Base-by-base conservation (phyloP, 495 filamentous ascomycete species). In the Xylaria palmicola region DNA sequence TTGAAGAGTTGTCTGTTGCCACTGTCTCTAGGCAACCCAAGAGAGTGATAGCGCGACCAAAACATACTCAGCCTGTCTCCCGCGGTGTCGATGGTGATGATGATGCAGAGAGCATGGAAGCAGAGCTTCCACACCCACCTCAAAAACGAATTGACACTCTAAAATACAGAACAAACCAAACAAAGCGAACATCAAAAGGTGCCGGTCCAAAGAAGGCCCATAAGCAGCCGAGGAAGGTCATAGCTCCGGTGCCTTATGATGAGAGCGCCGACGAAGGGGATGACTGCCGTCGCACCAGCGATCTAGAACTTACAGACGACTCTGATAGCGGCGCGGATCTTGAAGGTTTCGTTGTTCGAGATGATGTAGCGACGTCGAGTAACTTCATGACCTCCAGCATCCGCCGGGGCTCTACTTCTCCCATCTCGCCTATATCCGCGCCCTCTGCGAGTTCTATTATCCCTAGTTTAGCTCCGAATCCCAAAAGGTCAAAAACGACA, bases 271-370 rank as follows among this genome's bases (percentile, higher is more conserved):
- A 82, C 36, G 45, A 74, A 45, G 79, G 79, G 8, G 79, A 82
- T 57, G 77, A 78, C 59, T 82, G 79, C 63, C 73, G 63, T 7
- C 72, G 77, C n/a, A 78, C 78, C 0, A 78, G 75, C 61, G 78
- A 82, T 59, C 59, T 81, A 27, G 72, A 77, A 9, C 65, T 75
- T 10, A 71, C 73, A 6, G 74, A 81, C 34, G 79, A 76, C 20
- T 79, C 75, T 0, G 79, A 82, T 51, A 71, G 67, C 65, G 79
- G 77, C 17, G 70, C 68, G 3, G 79, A 82, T 49, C 65, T 82
- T 0, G 70, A 56, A 3, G 79, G 64, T 26, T 82, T 82, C 47
- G 65, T 82, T 34, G 74, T 81, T 4, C 73, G 62, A 40, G 78
- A 81, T 55, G 69, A 78, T 51, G 62, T 70, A n/a, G 62, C 72